Base-by-base conservation (phyloP, 345 rosid species). In the Raphanus raphanistrum region DNA sequence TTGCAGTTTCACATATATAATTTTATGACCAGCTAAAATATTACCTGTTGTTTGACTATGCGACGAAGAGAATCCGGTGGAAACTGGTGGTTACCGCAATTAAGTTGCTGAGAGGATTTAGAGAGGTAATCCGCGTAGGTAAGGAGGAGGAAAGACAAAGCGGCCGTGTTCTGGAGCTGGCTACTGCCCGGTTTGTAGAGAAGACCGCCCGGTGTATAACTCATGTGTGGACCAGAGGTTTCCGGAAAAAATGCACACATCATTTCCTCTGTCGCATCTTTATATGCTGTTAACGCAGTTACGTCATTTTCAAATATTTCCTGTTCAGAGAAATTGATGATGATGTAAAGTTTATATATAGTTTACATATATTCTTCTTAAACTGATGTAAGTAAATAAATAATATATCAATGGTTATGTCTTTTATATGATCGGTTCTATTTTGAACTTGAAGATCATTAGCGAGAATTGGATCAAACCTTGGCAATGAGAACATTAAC, bases 161-260 rank as follows among this genome's bases (percentile, higher is more conserved):
- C 75, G 2, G 91, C 90, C 5, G 92, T 85, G 55, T 92, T 96
- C 55, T 95, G 99, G 17, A 95, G 82, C 81, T 95, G 92, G 89
- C 90, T 90, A 75, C 91, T 92, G 1, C 97, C 98, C 5, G 83
- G 88, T 82, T 83, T 92, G 96, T 90, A 84, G 38, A 95, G 81
- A 36, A 95, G 89, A 73, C 98, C 99, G 0, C 94, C 92, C 0
- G 94, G 92, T 0, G 88, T 86, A 81, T 86, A 89, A 13, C 70
- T 86, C 11, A 91, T 84, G 83, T 90, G 97, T 66, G 88, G 82
- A 15, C 97, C 84, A 3, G 81, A 60, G 0, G 98, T 86, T 10
- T 86, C 87, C 2, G 89, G 94, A 2, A 92, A 66, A 10, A 88
- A 85, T 0, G 93, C 75, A 84, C 98, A 95, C 88, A 95, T 92